Evolutionary conservation across 169 alveolate genomes (phyloP), one percentile per base, ranked within the genome.

Genomic region (Neospora caninum): DNA sequence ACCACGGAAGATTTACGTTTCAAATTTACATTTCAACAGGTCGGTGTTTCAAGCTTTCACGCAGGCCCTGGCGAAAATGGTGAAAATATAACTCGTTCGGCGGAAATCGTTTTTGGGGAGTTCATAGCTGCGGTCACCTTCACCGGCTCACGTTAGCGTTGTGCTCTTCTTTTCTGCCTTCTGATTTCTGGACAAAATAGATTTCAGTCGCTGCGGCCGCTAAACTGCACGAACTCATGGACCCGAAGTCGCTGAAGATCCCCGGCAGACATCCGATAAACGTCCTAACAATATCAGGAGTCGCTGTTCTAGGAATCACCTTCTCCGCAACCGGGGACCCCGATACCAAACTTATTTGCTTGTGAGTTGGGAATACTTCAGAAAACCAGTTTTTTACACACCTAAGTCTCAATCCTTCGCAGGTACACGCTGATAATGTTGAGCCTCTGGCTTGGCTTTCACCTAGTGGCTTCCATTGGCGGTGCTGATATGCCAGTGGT

Each of bases 401-500:
- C 31, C 13, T 2, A 49, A 86, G 49, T 36, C 39, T 13, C 58
- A 20, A 22, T 7, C 53, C 39, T 80, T 1, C 80, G 43, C 95
- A 93, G 93, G 78, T 88, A 88, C 78, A 54, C 80, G 41, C 78
- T 87, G 80, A 93, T 93, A 80, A 93, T 82, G n/a, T 84, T 93
- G 91, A 88, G 95, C 95, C 96, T 96, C 94, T 95, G 96, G 95
- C 96, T 97, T 69, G 99, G 98, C 69, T 97, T 96, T 93, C 98
- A 97, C 88, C 94, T 98, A 53, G 98, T 98, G 88, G 97, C 98
- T 94, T 97, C 98, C 54, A 97, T 98, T 42, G 99, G 99, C 84
- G 99, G 98, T 36, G 99, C 99, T 84, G 99, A 98, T 96, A 98
- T 98, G 99, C 99, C 99, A 6, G 99, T 98, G 78, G 99, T 97